Evolutionary conservation across 495 filamentous ascomycete genomes (phyloP).

Genomic region (Haplographium delicatum): DNA sequence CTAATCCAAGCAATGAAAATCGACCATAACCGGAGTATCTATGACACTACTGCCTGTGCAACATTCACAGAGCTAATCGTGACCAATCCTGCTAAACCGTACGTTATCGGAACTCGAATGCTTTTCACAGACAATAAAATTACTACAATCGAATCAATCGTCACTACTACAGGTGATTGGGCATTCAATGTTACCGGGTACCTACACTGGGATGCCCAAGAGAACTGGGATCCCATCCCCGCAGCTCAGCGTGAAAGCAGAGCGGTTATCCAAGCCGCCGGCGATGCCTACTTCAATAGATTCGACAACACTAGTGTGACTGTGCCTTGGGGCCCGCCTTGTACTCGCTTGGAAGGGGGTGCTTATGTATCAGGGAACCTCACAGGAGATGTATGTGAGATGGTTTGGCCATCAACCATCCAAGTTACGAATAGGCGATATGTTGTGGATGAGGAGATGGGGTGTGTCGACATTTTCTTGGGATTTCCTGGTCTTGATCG

Average conservation of each 20-base stretch:
- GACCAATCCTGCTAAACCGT: conserved; percentile 20
- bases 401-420: conserved; percentile 25
- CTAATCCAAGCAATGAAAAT: conserved; percentile 22
- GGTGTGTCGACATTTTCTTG: conserved; percentile 40
- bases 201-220: conserved; percentile 1
- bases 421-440: conserved; percentile 37
- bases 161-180: conserved; percentile 33
- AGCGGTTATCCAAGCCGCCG: conserved; percentile 41
- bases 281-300: conserved; percentile 44
- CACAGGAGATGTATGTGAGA: conserved; percentile 8
- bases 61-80: conserved; percentile 30
- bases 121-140: conserved; percentile 19
- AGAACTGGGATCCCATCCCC: conserved; percentile 39
- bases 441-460: conserved; percentile 47
- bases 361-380: conserved; percentile 21
- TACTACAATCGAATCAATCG: conserved; percentile 29
- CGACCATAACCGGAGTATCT: conserved; percentile 22
- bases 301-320: conserved; percentile 38
- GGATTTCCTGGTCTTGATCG: conserved; percentile 28
- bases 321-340: conserved; percentile 46
- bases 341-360: conserved; percentile 42
- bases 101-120: conserved; percentile 26
- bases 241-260: conserved; percentile 35
- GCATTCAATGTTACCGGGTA: conserved; percentile 27
- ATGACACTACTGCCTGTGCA: conserved; percentile 27